Percentiles rank a stretch among this genome's conserved stretches.
These are phyloP conservation scores for Microascus cirrosus DNA, from an alignment of 2,329 filamentous ascomycete species.

Conservation along the genomic window DNA sequence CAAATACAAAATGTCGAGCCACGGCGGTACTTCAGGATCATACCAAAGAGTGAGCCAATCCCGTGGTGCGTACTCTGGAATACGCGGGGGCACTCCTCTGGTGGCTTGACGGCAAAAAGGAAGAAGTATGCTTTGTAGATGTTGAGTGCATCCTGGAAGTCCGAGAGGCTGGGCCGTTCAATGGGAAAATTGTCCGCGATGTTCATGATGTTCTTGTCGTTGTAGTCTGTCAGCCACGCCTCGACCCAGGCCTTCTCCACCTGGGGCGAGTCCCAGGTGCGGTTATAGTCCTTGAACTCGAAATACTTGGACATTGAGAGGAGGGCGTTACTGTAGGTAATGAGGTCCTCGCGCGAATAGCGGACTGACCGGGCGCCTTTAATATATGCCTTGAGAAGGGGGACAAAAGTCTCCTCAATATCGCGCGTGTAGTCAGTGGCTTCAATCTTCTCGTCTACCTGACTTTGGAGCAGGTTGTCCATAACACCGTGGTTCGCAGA, in stretches of 20 bases:
- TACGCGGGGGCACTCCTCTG: slow-evolving; percentile 44
- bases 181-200: slow-evolving; percentile 19
- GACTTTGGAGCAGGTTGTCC: slow-evolving; percentile 38
- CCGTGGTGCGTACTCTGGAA: slow-evolving; percentile 55
- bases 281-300: slow-evolving; percentile 36
- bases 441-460: slow-evolving; percentile 34
- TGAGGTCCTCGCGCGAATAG: slow-evolving; percentile 28
- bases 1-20: slow-evolving; percentile 50
- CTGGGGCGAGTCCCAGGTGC: slow-evolving; percentile 33
- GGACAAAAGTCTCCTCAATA: slow-evolving; percentile 41
- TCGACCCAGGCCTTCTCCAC: slow-evolving; percentile 35
- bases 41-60: slow-evolving; percentile 48
- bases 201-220: slow-evolving; percentile 23
- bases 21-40: slow-evolving; percentile 50
- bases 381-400: slow-evolving; percentile 36
- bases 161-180: slow-evolving; percentile 20
- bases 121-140: slow-evolving; percentile 33
- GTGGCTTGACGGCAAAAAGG: slow-evolving; percentile 46
- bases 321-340: slow-evolving; percentile 33
- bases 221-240: slow-evolving; percentile 33
- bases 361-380: slow-evolving; percentile 33
- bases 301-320: slow-evolving; percentile 39
- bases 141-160: slow-evolving; percentile 21
- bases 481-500: slow-evolving; percentile 42
- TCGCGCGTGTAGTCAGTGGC: slow-evolving; percentile 27